phyloP scores from a whole-genome alignment of 1,139 yeast species.

The Yamadazyma atmosphaerica region DNA sequence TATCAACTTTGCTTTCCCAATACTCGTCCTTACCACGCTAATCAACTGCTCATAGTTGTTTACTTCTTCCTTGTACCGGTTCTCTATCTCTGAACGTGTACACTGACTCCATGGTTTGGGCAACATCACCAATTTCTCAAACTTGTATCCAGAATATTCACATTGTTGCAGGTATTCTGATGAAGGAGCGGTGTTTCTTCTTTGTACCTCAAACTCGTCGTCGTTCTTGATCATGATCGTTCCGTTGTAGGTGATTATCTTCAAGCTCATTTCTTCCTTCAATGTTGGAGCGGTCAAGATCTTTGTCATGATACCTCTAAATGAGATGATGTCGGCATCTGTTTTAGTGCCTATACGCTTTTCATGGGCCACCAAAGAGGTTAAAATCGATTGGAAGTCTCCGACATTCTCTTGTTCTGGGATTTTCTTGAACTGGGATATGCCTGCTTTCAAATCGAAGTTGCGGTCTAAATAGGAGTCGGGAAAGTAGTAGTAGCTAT shows the following conservation, averaged over 20 bases:
- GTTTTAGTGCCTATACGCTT: constrained; percentile 42
- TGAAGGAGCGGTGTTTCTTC: constrained; percentile 28
- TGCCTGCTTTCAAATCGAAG: constrained; percentile 67
- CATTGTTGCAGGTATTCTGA: constrained; percentile 42
- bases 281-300: constrained; percentile 60
- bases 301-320: constrained; percentile 79
- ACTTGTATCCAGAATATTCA: constrained; percentile 76
- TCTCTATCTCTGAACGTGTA: constrained; percentile 65
- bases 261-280: constrained; percentile 60
- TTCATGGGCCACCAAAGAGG: constrained; percentile 59
- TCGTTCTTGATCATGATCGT: constrained; percentile 80
- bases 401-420: constrained; percentile 54
- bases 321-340: constrained; percentile 70
- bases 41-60: constrained; percentile 76
- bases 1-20: constrained; percentile 67
- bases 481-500: constrained; percentile 75
- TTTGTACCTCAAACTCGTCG: constrained; percentile 36
- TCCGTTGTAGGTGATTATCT: constrained; percentile 70
- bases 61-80: constrained; percentile 56
- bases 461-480: constrained; percentile 55
- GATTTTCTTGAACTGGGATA: constrained; percentile 52
- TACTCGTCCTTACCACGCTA: constrained; percentile 78
- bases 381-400: constrained; percentile 59
- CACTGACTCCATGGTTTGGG: constrained; percentile 74
- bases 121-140: constrained; percentile 76